Evolutionary conservation across 371 early-diverging fungal species (phyloP), one percentile per base, ranked within the genome.

Genomic region (Rhizomucor miehei): DNA sequence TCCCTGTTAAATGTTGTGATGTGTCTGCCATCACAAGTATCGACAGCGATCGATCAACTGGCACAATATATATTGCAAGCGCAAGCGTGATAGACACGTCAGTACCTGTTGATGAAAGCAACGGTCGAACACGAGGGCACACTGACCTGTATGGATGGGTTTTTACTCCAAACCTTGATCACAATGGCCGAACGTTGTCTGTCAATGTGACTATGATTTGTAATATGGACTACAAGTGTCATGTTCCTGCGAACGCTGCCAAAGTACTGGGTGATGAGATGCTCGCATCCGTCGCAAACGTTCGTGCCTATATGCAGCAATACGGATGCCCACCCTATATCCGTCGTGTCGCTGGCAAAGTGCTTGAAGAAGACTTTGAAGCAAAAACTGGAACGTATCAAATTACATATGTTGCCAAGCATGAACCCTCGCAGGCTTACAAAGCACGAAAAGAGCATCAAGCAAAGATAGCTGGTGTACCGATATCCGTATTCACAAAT

Each of bases 91-190:
- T 63, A 4, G 83, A 84, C 56, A 40, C 76, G 2, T 70, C 71
- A 16, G 66, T 85, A 4, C 82, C 82, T 13, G 66, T 70, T 0
- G 44, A 67, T 25, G 54, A 44, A 9, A 45, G 23, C 41, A 20
- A 25, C 3, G 29, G n/a, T 21, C 72, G 72, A 40, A 70, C 75
- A 13, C 77, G 83, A 6, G 79, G 78, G 0, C 54, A 81, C 20
- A 56, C 77, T 0, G 79, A 72, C 34, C 64, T 85, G 2, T 76
- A 79, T 37, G 88, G 88, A 6, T 88, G 85, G 85, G 69, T 79
- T 3, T 65, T 85, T 47, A 46, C 66, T 4, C 79, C 82, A 4
- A 60, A 60, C 1, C 54, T 73, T 24, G 77, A 80, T 54, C 54
- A 53, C 1, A 62, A 66, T 5, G 81, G 80, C 17, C 62, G 59